A percentile compares a stretch with the other conserved stretches of the same genome.
Conservation (phyloP, 176 grass and related monocot species). For the Triticum monococcum region DNA sequence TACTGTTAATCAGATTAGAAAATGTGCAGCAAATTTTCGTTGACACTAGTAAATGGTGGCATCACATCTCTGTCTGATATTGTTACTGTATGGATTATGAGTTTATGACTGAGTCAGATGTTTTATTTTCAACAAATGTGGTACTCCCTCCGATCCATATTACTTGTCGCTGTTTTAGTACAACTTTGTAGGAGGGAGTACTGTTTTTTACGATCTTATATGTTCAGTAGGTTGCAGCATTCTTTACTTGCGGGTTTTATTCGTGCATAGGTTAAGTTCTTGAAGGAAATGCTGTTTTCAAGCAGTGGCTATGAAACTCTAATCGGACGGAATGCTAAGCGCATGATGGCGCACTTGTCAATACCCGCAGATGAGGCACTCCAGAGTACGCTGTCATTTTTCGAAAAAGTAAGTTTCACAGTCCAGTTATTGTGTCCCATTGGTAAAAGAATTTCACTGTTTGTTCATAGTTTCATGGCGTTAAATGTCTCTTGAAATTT, state of each 20-base stretch:
- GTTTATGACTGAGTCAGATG: not conserved
- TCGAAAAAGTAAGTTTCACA: conserved; percentile 66
- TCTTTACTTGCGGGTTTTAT: conserved; percentile 28
- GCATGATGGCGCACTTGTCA: conserved; percentile 82
- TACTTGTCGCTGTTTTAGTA: not conserved
- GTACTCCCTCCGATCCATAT: too few species aligned
- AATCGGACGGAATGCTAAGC: conserved; percentile 70
- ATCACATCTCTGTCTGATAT: not conserved
- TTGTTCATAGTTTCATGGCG: not conserved
- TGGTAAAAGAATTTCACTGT: not conserved
- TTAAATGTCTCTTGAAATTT: not conserved
- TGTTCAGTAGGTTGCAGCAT: not conserved
- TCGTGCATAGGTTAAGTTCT: conserved; percentile 62
- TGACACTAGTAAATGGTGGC: not conserved
- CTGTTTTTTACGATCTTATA: not conserved
- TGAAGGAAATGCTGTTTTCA: conserved; percentile 73
- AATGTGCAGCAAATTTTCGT: not conserved
- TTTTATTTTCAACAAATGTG: not conserved
- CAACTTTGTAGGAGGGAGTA: too few species aligned
- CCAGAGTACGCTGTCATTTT: conserved; percentile 82
- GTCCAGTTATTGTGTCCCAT: not conserved
- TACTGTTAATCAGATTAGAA: not conserved
- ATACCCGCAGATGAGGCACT: conserved; percentile 73
- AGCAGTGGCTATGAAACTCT: conserved; percentile 43
- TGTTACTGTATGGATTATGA: not conserved